Base-by-base conservation (phyloP, 1,284 basidiomycete genomes). In the Pseudomicrostroma phylloplanum region DNA sequence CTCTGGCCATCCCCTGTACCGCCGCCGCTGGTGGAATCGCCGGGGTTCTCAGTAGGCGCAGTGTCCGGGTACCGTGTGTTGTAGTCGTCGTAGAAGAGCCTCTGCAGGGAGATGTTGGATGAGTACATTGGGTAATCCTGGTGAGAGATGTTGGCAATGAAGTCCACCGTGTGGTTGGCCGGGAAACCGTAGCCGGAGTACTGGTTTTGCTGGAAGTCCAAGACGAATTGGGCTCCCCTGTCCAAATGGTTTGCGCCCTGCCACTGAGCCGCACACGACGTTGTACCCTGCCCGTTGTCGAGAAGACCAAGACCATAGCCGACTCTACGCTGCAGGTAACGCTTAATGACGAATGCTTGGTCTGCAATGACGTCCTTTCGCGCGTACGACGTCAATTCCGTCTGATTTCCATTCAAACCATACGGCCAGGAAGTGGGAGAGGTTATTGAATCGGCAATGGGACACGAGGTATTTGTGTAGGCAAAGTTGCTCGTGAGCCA, bases 61-160 rank as follows among this genome's bases (percentile, higher is more conserved):
- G 71, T 64, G 4, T 55, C 57, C 8, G 72, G 69, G 36, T 59
- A 63, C 49, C 62, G 63, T 1, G 59, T 63, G 62, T 71, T 67
- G 56, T 68, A 70, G 42, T 69, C 66, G 57, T 64, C 56, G 17
- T 61, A 42, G 57, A 77, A 77, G 42, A 76, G 58, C 49, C 66
- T 67, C 13, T 69, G 59, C 19, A 75, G 48, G 2, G 73, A 72
- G 53, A 61, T 55, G 40, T 69, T 72, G 3, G 73, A 69, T 19
- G 71, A 68, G 55, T 70, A 68, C 76, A 76, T 75, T 2, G 71
- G 69, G 51, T 74, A 77, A 64, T 77, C 76, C 48, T 76, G 74
- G 57, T 77, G 76, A 21, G 71, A 70, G 1, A 68, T 67, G 30
- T 74, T 71, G 13, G 63, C 71, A 36, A 76, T 66, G 55, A 73